These are phyloP conservation scores for Zygosaccharomyces lentus DNA, from an alignment of 805 yeast genomes.

Conservation along the genomic window DNA sequence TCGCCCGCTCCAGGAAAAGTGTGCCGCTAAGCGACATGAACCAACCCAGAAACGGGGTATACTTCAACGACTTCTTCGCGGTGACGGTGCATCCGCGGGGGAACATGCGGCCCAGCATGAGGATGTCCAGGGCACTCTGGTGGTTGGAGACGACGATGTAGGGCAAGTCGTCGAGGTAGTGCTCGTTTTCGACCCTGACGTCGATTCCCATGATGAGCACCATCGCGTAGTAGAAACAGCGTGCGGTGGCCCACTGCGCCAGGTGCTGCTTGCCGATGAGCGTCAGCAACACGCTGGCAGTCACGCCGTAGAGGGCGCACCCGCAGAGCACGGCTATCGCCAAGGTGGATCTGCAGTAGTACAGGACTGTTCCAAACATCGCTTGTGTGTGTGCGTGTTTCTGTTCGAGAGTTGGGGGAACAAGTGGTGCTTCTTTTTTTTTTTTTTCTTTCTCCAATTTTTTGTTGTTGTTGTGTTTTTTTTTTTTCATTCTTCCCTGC, in stretches of 20 bases:
- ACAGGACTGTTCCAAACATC: conserved; percentile 36
- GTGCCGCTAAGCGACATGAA: conserved; percentile 91
- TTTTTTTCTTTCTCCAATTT: background rate
- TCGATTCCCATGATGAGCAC: conserved; percentile 63
- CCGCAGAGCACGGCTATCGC: conserved; percentile 51
- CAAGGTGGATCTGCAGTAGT: conserved; percentile 50
- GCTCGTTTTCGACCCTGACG: conserved; percentile 64
- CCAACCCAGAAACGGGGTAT: conserved; percentile 93
- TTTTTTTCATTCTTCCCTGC: background rate
- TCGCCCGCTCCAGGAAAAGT: conserved; percentile 80
- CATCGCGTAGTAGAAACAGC: conserved; percentile 65
- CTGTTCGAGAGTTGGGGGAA: no score
- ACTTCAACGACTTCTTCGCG: conserved; percentile 79
- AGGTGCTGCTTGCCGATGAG: conserved; percentile 70
- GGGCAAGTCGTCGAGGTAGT: conserved; percentile 56
- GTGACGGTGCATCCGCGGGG: conserved; percentile 89
- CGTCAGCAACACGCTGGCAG: conserved; percentile 65
- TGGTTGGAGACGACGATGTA: conserved; percentile 84
- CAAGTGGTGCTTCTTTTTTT: no score
- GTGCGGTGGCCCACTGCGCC: conserved; percentile 86
- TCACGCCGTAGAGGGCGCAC: conserved; percentile 70
- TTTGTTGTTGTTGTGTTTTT: background rate
- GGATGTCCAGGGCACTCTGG: conserved; percentile 83
- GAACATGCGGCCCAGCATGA: conserved; percentile 75
- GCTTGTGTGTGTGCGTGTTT: no score